phyloP scores from a whole-genome alignment of 306 rosid genomes.

The Vicia faba region DNA sequence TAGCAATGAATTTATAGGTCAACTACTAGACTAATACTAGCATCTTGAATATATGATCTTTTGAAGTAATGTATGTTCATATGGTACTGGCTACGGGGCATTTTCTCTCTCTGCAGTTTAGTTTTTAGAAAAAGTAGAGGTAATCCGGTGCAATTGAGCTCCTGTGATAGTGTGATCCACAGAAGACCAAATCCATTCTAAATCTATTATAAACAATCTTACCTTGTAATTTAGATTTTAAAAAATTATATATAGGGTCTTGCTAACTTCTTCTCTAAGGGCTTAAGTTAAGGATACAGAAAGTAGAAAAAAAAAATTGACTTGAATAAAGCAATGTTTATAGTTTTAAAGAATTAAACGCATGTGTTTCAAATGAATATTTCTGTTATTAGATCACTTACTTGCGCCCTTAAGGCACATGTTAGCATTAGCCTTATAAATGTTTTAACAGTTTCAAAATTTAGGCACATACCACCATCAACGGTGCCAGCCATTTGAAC shows the following conservation, averaged over 20 bases:
- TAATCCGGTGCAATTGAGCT: not conserved
- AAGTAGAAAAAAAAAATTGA: too few relatives aligned
- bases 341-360: too few relatives aligned
- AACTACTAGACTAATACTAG: not conserved
- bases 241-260: not conserved
- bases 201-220: not conserved
- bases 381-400: too few relatives aligned
- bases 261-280: too few relatives aligned
- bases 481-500: not conserved
- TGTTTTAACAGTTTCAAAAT: not conserved
- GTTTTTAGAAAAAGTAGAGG: not conserved
- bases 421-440: not conserved
- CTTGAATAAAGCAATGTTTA: too few relatives aligned
- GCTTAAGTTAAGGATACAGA: too few relatives aligned
- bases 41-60: constrained; percentile 6
- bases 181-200: not conserved
- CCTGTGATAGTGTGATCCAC: not conserved
- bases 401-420: too few relatives aligned
- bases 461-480: not conserved
- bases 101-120: not conserved
- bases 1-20: not conserved
- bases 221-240: constrained; percentile 4
- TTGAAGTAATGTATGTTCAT: constrained; percentile 17
- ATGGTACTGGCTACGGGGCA: not conserved
- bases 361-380: too few relatives aligned